These are phyloP conservation scores for Saturnispora galanensis DNA, from an alignment of 805 yeast genomes.

Conservation along the genomic window DNA sequence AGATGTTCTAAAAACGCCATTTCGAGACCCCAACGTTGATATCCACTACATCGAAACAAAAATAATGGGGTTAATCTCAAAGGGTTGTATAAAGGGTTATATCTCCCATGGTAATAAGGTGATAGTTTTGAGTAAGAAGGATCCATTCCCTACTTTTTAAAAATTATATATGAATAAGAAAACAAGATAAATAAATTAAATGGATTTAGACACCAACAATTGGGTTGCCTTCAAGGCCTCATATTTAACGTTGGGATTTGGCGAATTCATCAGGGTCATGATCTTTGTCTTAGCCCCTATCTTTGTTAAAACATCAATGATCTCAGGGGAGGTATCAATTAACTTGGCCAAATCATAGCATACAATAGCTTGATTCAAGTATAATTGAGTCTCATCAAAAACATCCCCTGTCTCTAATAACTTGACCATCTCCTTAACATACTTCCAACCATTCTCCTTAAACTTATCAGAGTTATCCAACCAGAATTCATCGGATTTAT, in stretches of 20 bases:
- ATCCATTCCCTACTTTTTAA: constrained; percentile 3
- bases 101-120: constrained; percentile 66
- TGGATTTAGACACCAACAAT: constrained; percentile 76
- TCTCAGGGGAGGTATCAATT: constrained; percentile 53
- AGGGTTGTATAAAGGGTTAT: constrained; percentile 65
- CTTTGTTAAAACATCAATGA: constrained; percentile 42
- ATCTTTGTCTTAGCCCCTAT: constrained; percentile 64
- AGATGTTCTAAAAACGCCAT: neutral
- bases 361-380: constrained; percentile 44
- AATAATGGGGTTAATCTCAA: constrained; percentile 54
- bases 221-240: constrained; percentile 97
- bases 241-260: constrained; percentile 80
- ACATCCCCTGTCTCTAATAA: constrained; percentile 32
- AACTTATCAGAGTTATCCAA: constrained; percentile 67
- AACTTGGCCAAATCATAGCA: constrained; percentile 59
- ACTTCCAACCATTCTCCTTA: constrained; percentile 67
- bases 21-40: constrained; percentile 25
- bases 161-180: neutral
- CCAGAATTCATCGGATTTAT: constrained; percentile 84
- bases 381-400: constrained; percentile 16
- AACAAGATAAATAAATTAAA: constrained; percentile 19
- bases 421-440: constrained; percentile 51
- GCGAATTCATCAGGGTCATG: constrained; percentile 73
- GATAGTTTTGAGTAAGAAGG: constrained; percentile 60
- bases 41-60: constrained; percentile 52